These are phyloP conservation scores for Viridothelium virens DNA, from an alignment of 495 filamentous ascomycete genomes.

Conservation along the genomic window DNA sequence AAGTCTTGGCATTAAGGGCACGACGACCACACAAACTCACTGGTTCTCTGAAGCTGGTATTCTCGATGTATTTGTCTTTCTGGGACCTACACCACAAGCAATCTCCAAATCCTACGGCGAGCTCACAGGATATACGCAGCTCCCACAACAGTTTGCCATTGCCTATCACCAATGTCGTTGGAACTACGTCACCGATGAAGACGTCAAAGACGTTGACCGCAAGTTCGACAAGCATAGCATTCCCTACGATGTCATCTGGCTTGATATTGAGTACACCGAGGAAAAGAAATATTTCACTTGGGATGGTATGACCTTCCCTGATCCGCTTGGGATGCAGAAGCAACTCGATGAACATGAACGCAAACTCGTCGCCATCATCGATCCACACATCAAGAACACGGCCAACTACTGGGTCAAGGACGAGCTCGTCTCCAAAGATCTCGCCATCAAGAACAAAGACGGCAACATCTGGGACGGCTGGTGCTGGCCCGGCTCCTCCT, in stretches of 20 bases:
- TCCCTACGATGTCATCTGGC: conserved; percentile 97
- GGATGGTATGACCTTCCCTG: conserved; percentile 77
- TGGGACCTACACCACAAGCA: conserved; percentile 76
- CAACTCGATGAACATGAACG: conserved; percentile 74
- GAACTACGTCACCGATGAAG: conserved; percentile 96
- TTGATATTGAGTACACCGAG: conserved; percentile 94
- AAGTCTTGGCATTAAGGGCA: conserved; percentile 58
- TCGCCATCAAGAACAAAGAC: conserved; percentile 83
- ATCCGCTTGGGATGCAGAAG: conserved; percentile 80
- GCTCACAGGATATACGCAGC: conserved; percentile 86
- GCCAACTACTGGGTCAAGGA: conserved; percentile 66
- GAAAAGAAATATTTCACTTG: conserved; percentile 97
- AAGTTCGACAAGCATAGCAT: conserved; percentile 93
- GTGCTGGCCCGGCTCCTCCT: conserved; percentile 95
- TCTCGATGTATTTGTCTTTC: conserved; percentile 87
- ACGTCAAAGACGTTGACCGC: conserved; percentile 90
- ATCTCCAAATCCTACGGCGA: conserved; percentile 74
- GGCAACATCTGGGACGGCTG: conserved; percentile 84
- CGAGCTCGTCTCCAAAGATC: conserved; percentile 72
- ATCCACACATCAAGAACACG: conserved; percentile 94
- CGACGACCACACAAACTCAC: conserved; percentile 77
- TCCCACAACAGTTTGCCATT: conserved; percentile 86
- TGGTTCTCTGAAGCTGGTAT: conserved; percentile 92
- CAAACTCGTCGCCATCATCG: conserved; percentile 90
- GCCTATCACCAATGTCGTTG: conserved; percentile 96